Percentiles rank a stretch among this genome's conserved stretches.
Conservation (phyloP, 2,329 filamentous ascomycete genomes). For the Penicillium sumatraense region DNA sequence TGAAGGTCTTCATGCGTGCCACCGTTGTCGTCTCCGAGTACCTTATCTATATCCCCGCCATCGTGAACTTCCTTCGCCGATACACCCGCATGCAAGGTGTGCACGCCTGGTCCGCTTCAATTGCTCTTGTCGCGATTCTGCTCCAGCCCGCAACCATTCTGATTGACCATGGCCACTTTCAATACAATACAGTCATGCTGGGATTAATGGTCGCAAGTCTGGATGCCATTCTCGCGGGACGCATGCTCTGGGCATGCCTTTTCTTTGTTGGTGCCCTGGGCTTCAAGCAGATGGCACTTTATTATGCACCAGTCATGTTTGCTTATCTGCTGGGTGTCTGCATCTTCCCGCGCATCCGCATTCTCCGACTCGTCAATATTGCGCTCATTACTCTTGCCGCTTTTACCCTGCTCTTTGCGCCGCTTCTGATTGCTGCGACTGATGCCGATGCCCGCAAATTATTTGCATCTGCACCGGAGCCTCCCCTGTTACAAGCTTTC, state of each 20-base stretch:
- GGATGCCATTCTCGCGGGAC: constrained; percentile 84
- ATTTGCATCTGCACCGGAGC: constrained; percentile 64
- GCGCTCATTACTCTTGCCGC: constrained; percentile 72
- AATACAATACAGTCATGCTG: constrained; percentile 99
- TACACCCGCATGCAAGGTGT: constrained; percentile 77
- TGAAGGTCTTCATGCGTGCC: constrained; percentile 96
- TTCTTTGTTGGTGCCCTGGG: constrained; percentile 94
- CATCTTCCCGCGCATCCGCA: constrained; percentile 72
- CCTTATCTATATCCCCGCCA: constrained; percentile 82
- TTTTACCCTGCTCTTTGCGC: constrained; percentile 76
- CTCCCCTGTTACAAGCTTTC: constrained; percentile 63
- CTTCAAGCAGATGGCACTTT: constrained; percentile 99
- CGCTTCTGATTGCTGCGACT: constrained; percentile 72
- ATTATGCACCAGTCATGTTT: constrained; percentile 93
- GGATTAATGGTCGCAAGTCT: constrained; percentile 85
- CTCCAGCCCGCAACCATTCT: constrained; percentile 91
- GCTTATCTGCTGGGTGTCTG: constrained; percentile 88
- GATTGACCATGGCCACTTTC: constrained; percentile 94
- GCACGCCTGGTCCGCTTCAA: constrained; percentile 78
- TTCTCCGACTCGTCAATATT: constrained; percentile 73
- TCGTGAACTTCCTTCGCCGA: constrained; percentile 81
- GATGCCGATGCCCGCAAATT: constrained; percentile 71
- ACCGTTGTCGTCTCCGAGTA: constrained; percentile 92
- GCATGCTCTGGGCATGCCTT: constrained; percentile 84
- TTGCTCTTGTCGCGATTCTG: constrained; percentile 86